These are phyloP conservation scores for Oryza nivara DNA, from an alignment of 176 grass and related monocot genomes.

Conservation along the genomic window DNA sequence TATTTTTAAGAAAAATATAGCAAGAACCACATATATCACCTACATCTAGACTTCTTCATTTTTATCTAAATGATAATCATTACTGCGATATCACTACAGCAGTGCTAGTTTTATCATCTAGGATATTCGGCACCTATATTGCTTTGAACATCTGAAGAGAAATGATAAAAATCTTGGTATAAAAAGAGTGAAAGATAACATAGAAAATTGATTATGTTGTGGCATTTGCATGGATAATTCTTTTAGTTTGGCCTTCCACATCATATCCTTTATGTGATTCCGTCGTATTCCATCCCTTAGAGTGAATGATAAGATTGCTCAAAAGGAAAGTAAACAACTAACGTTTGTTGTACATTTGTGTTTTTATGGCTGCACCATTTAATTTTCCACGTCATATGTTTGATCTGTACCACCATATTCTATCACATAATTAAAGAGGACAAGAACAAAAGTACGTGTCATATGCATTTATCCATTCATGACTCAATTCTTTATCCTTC, in stretches of 20 bases:
- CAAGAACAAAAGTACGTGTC: not conserved
- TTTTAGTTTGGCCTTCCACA: not conserved
- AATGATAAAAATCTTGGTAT: no score
- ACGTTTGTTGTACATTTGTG: not conserved
- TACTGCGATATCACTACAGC: not conserved
- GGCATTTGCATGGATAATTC: not conserved
- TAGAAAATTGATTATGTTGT: no score
- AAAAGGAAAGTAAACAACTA: not conserved
- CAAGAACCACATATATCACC: not conserved
- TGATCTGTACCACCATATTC: not conserved
- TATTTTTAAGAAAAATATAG: not conserved
- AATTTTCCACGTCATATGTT: not conserved
- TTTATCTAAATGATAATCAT: not conserved
- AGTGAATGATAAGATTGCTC: not conserved
- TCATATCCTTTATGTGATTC: not conserved
- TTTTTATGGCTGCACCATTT: not conserved
- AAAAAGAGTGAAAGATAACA: no score
- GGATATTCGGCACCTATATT: no score
- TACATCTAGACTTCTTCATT: not conserved
- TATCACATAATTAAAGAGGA: slow-evolving; percentile 27
- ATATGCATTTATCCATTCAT: not conserved
- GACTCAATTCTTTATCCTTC: not conserved
- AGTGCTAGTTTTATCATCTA: not conserved
- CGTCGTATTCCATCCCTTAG: not conserved
- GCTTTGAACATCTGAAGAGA: not conserved